Evolutionary conservation across 148 eudicot species (phyloP).

Genomic region (Chenopodium album): DNA sequence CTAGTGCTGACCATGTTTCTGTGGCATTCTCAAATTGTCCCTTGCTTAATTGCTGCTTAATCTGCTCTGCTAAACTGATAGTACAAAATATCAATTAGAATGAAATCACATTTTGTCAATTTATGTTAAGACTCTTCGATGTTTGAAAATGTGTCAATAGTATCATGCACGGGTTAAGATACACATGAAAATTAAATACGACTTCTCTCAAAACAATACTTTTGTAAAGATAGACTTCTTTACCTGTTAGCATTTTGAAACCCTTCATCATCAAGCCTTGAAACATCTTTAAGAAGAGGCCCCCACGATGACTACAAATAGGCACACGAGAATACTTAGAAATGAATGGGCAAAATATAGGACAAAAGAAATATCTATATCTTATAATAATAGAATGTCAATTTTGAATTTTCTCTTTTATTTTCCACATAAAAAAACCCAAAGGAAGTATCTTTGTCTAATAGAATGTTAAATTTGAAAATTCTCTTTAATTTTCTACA

Average conservation of each 20-base stretch:
- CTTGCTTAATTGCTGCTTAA: slow-evolving; percentile 52
- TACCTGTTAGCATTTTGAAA: slow-evolving; percentile 54
- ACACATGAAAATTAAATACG: no score
- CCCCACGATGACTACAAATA: slow-evolving; percentile 74
- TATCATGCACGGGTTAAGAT: no score
- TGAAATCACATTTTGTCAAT: no score
- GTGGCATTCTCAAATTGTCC: slow-evolving; percentile 60
- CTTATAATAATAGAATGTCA: background rate
- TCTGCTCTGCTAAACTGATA: slow-evolving; percentile 56
- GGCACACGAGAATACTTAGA: background rate
- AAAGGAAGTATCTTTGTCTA: no score
- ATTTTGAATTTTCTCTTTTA: background rate
- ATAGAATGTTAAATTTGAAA: no score
- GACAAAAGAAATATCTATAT: no score
- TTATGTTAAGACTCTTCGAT: no score
- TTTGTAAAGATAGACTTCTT: background rate
- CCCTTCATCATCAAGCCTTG: slow-evolving; percentile 74
- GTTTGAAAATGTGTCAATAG: no score
- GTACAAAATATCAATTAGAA: background rate
- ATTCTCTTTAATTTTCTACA: no score
- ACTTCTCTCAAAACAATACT: no score
- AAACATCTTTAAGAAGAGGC: slow-evolving; percentile 74
- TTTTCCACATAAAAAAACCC: no score
- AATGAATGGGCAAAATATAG: background rate
- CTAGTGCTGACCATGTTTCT: slow-evolving; percentile 53